Evolutionary conservation across 2,329 filamentous ascomycete genomes (phyloP).

Genomic region (Diaporthe ilicicola): DNA sequence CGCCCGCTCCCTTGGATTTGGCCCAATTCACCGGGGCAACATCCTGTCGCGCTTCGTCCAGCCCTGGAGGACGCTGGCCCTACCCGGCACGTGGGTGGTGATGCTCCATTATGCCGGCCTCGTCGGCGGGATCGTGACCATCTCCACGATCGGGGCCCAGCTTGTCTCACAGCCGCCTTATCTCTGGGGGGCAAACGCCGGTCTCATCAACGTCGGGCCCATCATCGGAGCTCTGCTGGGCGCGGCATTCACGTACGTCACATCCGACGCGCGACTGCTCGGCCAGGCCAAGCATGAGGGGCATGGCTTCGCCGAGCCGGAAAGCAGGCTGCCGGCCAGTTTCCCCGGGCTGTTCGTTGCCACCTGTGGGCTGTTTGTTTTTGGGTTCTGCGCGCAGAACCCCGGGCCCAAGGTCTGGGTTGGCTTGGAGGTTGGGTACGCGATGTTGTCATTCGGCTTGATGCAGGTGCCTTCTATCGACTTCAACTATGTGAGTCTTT

Average conservation of each 20-base stretch:
- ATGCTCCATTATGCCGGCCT: constrained; percentile 49
- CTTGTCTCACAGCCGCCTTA: constrained; percentile 44
- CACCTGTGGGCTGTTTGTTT: constrained; percentile 45
- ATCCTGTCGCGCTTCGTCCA: constrained; percentile 37
- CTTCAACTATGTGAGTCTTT: constrained; percentile 48
- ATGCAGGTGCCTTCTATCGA: constrained; percentile 50
- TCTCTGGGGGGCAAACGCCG: constrained; percentile 44
- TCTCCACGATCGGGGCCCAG: constrained; percentile 46
- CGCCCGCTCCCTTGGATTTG: background rate
- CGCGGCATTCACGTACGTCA: constrained; percentile 39
- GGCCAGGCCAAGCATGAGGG: constrained; percentile 35
- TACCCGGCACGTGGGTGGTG: constrained; percentile 47
- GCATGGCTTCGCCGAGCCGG: constrained; percentile 45
- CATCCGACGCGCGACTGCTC: constrained; percentile 36
- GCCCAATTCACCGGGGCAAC: constrained; percentile 23
- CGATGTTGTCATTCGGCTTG: constrained; percentile 48
- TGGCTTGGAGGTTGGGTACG: constrained; percentile 45
- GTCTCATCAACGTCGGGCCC: constrained; percentile 46
- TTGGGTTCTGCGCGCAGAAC: constrained; percentile 48
- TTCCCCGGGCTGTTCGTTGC: constrained; percentile 43
- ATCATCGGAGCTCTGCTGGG: constrained; percentile 44
- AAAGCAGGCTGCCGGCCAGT: constrained; percentile 43
- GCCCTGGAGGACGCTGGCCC: constrained; percentile 41
- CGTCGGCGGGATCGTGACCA: constrained; percentile 45
- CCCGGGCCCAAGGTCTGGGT: constrained; percentile 44